These are phyloP conservation scores for Takashimella tepidaria DNA, from an alignment of 1,284 basidiomycete genomes.

Conservation along the genomic window DNA sequence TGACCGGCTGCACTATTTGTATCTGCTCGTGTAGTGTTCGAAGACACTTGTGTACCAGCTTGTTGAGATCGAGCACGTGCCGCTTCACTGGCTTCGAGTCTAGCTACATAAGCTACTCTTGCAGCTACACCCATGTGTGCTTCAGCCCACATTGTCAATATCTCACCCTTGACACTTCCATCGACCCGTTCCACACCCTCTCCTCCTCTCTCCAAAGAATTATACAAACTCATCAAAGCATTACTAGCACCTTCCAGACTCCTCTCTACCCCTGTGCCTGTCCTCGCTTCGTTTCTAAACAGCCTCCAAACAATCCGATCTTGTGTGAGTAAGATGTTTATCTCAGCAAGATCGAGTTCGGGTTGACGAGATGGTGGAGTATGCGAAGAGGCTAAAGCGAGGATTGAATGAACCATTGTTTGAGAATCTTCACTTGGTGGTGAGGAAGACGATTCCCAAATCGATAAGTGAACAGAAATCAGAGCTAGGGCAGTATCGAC, in stretches of 20 bases:
- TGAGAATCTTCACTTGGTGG: conserved; percentile 34
- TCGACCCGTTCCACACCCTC: too few species aligned
- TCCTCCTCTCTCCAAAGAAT: conserved; percentile 25
- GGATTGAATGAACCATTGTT: conserved; percentile 22
- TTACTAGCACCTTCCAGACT: conserved; percentile 30
- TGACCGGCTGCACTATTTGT: conserved; percentile 14
- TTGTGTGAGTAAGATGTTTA: conserved; percentile 36
- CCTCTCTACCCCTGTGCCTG: conserved; percentile 24
- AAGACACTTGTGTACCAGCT: too few species aligned
- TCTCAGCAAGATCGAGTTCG: conserved; percentile 40
- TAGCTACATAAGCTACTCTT: conserved; percentile 25
- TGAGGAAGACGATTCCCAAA: conserved; percentile 35
- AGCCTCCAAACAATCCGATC: conserved; percentile 41
- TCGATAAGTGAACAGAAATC: conserved; percentile 30
- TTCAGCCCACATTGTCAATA: conserved; percentile 35
- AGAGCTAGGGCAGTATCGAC: conserved; percentile 37
- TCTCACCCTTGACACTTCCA: conserved; percentile 27
- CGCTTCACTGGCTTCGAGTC: conserved; percentile 13
- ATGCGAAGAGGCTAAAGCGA: conserved; percentile 25
- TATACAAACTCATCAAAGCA: conserved; percentile 27
- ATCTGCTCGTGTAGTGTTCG: conserved; percentile 15
- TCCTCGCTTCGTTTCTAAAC: conserved; percentile 24
- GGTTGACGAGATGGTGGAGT: conserved; percentile 30
- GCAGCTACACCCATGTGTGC: conserved; percentile 29
- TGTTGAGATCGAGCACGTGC: too few species aligned